Conservation (phyloP, 78 protist genomes). For the Pelomyxa schiedti region DNA sequence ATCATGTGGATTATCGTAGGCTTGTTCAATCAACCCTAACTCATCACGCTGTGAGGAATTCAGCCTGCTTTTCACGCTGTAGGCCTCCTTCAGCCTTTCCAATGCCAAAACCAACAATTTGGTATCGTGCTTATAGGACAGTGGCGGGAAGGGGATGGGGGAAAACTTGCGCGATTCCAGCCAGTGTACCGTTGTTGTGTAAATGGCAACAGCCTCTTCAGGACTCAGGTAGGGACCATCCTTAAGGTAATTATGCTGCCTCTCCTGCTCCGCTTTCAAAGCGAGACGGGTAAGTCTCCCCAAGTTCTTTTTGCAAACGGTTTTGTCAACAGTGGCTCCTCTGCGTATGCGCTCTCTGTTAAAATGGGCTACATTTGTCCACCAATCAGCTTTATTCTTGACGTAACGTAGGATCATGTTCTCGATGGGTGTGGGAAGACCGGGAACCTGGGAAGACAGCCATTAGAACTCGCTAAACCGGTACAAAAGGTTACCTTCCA, state of each 20-base stretch:
- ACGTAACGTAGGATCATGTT: constrained; percentile 96
- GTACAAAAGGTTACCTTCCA: no score
- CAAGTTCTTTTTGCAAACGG: constrained; percentile 94
- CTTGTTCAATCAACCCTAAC: constrained; percentile 96
- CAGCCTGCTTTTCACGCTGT: constrained; percentile 83
- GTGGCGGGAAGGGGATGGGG: constrained; percentile 99
- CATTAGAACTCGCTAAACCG: no score
- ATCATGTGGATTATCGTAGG: constrained; percentile 99
- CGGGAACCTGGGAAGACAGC: no score
- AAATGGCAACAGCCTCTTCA: constrained; percentile 97
- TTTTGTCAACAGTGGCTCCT: constrained; percentile 98
- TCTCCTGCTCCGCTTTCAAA: constrained; percentile 97
- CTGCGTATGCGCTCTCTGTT: constrained; percentile 96
- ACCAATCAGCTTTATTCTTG: constrained; percentile 99
- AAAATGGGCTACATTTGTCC: constrained; percentile 96
- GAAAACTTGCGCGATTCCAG: constrained; percentile 83
- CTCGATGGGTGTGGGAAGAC: constrained; percentile 95
- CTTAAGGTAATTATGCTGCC: constrained; percentile 97
- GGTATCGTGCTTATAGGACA: constrained; percentile 97
- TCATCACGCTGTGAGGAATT: constrained; percentile 97
- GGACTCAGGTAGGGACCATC: constrained; percentile 97
- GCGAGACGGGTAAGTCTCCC: constrained; percentile 98
- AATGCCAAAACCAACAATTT: constrained; percentile 96
- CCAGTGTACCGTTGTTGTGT: constrained; percentile 96
- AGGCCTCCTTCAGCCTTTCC: constrained; percentile 93